Percentiles rank a stretch among this genome's conserved stretches.
Conservation (phyloP, 2,329 filamentous ascomycete genomes). For the Amauroascus niger region DNA sequence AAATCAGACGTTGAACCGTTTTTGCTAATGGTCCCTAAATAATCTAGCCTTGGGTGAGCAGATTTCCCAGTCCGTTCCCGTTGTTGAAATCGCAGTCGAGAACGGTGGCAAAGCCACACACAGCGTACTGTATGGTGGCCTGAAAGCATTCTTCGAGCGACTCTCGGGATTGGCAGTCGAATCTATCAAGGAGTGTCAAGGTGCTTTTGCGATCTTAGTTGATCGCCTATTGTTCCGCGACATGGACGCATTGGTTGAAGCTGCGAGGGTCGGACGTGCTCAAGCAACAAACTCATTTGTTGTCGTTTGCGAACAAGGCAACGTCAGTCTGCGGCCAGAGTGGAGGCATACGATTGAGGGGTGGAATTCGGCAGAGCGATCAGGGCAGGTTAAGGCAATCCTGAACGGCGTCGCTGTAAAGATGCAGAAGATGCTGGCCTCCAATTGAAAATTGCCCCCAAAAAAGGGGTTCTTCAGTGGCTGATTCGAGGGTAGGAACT, state of each 20-base stretch:
- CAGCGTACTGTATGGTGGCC: slow-evolving; percentile 28
- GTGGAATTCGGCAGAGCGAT: slow-evolving; percentile 36
- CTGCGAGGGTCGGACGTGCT: slow-evolving; percentile 31
- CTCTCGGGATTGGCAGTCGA: slow-evolving; percentile 21
- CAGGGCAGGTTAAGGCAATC: slow-evolving; percentile 23
- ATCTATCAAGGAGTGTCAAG: slow-evolving; percentile 21
- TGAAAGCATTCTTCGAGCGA: slow-evolving; percentile 27
- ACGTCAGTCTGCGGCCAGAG: slow-evolving; percentile 18
- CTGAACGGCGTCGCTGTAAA: background rate
- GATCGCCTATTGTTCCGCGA: slow-evolving; percentile 27
- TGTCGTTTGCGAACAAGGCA: slow-evolving; percentile 21
- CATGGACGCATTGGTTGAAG: slow-evolving; percentile 29
- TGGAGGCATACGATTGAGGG: slow-evolving; percentile 21
- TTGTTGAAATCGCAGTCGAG: slow-evolving; percentile 25
- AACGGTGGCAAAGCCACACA: slow-evolving; percentile 30
- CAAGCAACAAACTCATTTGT: slow-evolving; percentile 29
- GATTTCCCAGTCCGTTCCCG: slow-evolving; percentile 24
- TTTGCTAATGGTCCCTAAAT: slow-evolving; percentile 1
- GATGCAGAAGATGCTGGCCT: background rate
- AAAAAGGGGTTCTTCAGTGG: background rate
- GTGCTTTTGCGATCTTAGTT: slow-evolving; percentile 24
- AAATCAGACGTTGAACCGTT: slow-evolving; percentile 18
- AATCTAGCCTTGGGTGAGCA: slow-evolving; percentile 25
- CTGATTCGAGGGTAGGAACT: too few species aligned
- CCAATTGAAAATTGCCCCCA: background rate